Conservation (phyloP, 805 yeast species). For the Kockiozyma suomiensis region DNA sequence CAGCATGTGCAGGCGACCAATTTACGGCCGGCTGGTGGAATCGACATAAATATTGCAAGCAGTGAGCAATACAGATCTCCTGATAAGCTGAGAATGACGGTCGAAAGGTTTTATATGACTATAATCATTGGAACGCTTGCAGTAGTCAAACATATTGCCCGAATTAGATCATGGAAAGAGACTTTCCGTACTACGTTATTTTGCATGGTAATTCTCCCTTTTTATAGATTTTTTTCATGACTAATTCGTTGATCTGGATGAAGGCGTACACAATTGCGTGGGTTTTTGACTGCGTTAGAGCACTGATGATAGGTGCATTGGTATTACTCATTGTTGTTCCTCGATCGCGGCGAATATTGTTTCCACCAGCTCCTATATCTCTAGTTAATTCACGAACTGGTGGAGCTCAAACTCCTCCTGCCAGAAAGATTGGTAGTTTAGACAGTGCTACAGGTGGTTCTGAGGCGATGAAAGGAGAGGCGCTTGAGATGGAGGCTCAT, state of each 20-base stretch:
- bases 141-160: constrained; percentile 9
- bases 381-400: constrained; percentile 4
- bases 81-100: constrained; percentile 16
- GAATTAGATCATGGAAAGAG: constrained; percentile 24
- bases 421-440: constrained; percentile 6
- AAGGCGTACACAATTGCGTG: constrained; percentile 15
- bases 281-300: neutral
- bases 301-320: neutral
- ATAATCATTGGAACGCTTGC: constrained; percentile 8
- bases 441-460: constrained; percentile 16
- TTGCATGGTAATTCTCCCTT: neutral
- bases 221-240: too few species aligned
- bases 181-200: constrained; percentile 16
- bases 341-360: neutral
- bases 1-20: constrained; percentile 6
- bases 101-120: constrained; percentile 21
- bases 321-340: constrained; percentile 9
- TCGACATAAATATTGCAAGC: constrained; percentile 14
- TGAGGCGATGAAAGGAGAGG: constrained; percentile 18
- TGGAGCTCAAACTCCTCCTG: constrained; percentile 2
- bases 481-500: constrained; percentile 20
- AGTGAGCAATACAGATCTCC: constrained; percentile 21
- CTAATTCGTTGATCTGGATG: too few species aligned
- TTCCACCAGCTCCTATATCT: constrained; percentile 19
- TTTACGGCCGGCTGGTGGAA: constrained; percentile 3